Percentiles rank a stretch among this genome's conserved stretches.
These are phyloP conservation scores for Gossypium longicalyx DNA, from an alignment of 345 rosid genomes.

Conservation along the genomic window DNA sequence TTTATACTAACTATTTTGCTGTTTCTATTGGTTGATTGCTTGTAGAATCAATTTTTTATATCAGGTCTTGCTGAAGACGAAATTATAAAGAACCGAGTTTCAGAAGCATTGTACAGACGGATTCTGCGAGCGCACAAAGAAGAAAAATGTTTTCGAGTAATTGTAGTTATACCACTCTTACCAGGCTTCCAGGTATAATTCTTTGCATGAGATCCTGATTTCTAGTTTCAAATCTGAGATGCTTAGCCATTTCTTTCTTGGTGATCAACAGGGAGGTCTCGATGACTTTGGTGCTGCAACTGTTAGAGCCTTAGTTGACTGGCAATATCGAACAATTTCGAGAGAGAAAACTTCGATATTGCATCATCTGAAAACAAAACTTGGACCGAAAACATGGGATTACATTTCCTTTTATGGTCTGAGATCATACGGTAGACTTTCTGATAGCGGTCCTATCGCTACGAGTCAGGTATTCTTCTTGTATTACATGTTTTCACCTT, in stretches of 20 bases:
- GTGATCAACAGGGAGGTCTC: constrained; percentile 62
- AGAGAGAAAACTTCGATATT: constrained; percentile 71
- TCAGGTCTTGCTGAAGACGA: constrained; percentile 84
- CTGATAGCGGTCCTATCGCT: constrained; percentile 59
- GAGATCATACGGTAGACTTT: constrained; percentile 71
- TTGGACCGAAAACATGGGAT: constrained; percentile 61
- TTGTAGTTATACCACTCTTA: constrained; percentile 74
- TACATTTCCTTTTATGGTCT: constrained; percentile 87
- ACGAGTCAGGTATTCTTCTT: constrained; percentile 66
- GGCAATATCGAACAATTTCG: constrained; percentile 90
- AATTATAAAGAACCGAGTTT: constrained; percentile 66
- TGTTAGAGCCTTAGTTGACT: constrained; percentile 86
- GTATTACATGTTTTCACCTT: not conserved
- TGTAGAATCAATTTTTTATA: constrained; percentile 89
- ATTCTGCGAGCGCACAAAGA: constrained; percentile 71
- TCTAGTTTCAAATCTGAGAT: not conserved
- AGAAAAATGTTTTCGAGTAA: constrained; percentile 57
- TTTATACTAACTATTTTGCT: constrained; percentile 10
- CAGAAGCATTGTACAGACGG: constrained; percentile 66
- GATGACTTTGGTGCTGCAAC: constrained; percentile 94
- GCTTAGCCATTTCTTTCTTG: not conserved
- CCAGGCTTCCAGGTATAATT: constrained; percentile 87
- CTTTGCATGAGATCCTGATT: not conserved
- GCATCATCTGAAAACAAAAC: constrained; percentile 44
- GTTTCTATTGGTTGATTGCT: constrained; percentile 16